A percentile compares a stretch with the other conserved stretches of the same genome.
Evolutionary conservation across 2,329 filamentous ascomycete genomes (phyloP).

Genomic region (Colletotrichum chlorophyti): DNA sequence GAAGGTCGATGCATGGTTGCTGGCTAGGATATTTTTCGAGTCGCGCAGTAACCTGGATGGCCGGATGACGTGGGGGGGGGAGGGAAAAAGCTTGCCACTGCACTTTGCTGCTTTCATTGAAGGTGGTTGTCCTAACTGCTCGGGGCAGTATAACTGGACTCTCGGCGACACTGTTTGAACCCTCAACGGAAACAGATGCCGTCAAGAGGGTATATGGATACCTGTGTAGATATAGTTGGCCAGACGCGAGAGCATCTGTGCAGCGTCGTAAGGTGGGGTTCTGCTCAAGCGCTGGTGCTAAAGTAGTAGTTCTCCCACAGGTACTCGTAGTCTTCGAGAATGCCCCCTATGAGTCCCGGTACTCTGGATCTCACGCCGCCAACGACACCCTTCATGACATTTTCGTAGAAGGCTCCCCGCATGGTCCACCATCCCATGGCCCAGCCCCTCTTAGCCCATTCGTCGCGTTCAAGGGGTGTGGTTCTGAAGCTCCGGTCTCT

Average conservation of each 20-base stretch:
- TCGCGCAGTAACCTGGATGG: background rate
- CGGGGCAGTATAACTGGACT: constrained; percentile 1
- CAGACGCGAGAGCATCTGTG: no score
- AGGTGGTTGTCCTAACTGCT: no score
- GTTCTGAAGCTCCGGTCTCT: constrained; percentile 77
- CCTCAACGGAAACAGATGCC: background rate
- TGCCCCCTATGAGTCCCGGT: constrained; percentile 80
- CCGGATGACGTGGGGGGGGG: background rate
- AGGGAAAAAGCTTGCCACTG: background rate
- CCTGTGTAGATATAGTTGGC: no score
- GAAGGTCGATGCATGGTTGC: background rate
- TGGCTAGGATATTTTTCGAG: background rate
- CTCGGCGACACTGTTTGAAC: background rate
- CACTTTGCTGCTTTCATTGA: background rate
- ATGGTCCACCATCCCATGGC: constrained; percentile 94
- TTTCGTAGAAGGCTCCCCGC: constrained; percentile 96
- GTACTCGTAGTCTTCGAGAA: constrained; percentile 96
- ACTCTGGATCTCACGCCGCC: constrained; percentile 76
- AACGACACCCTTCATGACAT: constrained; percentile 80
- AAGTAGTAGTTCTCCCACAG: constrained; percentile 99
- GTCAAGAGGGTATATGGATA: background rate
- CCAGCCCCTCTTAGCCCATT: constrained; percentile 88
- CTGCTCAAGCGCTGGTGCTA: constrained; percentile 56
- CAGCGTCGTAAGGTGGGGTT: background rate
- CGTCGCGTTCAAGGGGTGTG: constrained; percentile 87